Evolutionary conservation across 2,329 filamentous ascomycete genomes (phyloP).

Genomic region (Xenoacremonium recifei): DNA sequence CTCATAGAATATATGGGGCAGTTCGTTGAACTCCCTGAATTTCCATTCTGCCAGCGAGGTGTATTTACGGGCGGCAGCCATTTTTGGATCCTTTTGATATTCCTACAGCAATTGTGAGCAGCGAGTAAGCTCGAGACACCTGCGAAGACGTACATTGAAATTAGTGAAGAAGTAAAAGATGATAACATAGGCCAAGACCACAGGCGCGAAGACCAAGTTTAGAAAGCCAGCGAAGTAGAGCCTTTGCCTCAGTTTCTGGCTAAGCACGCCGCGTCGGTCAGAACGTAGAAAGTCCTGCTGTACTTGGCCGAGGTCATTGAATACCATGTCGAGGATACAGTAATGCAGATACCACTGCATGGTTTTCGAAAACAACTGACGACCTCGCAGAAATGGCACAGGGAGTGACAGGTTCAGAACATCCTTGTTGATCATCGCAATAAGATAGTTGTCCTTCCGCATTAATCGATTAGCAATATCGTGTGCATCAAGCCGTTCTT

Average conservation of each 20-base stretch:
- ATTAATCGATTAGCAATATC: constrained; percentile 97
- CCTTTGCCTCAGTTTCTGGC: constrained; percentile 71
- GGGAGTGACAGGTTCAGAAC: constrained; percentile 84
- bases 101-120: constrained; percentile 53
- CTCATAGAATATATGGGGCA: constrained; percentile 87
- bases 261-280: constrained; percentile 74
- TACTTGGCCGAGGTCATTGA: constrained; percentile 85
- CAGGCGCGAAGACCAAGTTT: constrained; percentile 82
- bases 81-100: constrained; percentile 89
- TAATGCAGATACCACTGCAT: constrained; percentile 91
- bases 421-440: constrained; percentile 97
- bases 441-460: constrained; percentile 95
- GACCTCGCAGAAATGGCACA: constrained; percentile 75
- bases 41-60: constrained; percentile 97
- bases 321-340: constrained; percentile 90
- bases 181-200: constrained; percentile 82
- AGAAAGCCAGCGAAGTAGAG: constrained; percentile 82
- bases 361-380: constrained; percentile 83
- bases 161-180: constrained; percentile 93
- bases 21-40: constrained; percentile 96
- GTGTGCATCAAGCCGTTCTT: constrained; percentile 91
- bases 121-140: neutral
- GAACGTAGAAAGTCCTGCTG: constrained; percentile 83
- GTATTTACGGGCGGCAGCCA: constrained; percentile 80
- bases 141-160: constrained; percentile 66